A percentile compares a stretch with the other conserved stretches of the same genome.
Conservation (phyloP, 2,329 filamentous ascomycete genomes). For the Seiridium cupressi region DNA sequence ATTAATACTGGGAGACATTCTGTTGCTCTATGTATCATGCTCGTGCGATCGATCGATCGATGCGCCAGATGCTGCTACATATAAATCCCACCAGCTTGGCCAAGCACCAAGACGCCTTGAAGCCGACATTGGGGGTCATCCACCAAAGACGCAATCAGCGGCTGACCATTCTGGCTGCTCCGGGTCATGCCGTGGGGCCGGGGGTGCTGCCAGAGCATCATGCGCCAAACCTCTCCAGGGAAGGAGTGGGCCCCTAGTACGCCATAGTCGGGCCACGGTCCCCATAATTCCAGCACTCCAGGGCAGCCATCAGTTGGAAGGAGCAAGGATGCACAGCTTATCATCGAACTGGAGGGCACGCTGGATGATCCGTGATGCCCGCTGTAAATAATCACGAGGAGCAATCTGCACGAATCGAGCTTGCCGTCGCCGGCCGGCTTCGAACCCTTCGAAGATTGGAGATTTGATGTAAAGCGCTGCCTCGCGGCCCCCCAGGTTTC, state of each 20-base stretch:
- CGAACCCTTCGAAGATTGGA: neutral
- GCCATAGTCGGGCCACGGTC: conserved; percentile 11
- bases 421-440: neutral
- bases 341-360: neutral
- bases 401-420: conserved; percentile 12
- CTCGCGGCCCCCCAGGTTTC: too few species aligned
- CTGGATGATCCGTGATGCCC: conserved; percentile 4
- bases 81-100: too few species aligned
- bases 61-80: too few species aligned
- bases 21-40: too few species aligned
- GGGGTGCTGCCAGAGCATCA: neutral
- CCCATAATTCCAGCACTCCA: conserved; percentile 9
- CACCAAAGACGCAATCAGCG: neutral
- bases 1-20: too few species aligned
- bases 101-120: too few species aligned
- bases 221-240: conserved; percentile 11
- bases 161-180: neutral
- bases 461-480: neutral
- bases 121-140: neutral
- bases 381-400: conserved; percentile 25
- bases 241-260: conserved; percentile 7
- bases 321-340: neutral
- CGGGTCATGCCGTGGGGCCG: conserved; percentile 4
- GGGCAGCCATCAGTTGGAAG: neutral
- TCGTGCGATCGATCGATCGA: too few species aligned